Conservation (phyloP, 1,284 basidiomycete genomes). For the Puccinia polysora region DNA sequence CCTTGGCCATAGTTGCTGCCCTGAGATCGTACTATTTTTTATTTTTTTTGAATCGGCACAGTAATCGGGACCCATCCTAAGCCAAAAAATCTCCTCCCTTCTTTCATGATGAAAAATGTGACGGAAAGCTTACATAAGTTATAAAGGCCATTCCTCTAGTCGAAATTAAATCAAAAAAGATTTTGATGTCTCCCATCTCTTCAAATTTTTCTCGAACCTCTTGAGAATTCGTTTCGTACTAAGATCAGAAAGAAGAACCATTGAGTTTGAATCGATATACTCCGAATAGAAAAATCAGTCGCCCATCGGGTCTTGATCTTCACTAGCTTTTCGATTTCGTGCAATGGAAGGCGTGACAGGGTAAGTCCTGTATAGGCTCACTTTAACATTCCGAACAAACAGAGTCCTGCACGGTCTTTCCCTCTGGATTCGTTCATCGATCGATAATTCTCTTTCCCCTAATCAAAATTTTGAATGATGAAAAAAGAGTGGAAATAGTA, state of each 20-base stretch:
- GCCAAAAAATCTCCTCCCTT: not conserved
- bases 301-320: not conserved
- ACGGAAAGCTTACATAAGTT: constrained; percentile 71
- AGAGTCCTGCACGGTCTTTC: constrained; percentile 90
- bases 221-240: constrained; percentile 85
- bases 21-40: constrained; percentile 79
- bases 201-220: constrained; percentile 80
- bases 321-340: not conserved
- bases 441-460: constrained; percentile 69
- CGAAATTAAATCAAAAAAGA: constrained; percentile 88
- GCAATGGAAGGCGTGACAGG: constrained; percentile 30
- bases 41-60: not conserved
- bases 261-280: not conserved
- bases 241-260: constrained; percentile 45
- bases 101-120: not conserved
- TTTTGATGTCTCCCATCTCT: constrained; percentile 88
- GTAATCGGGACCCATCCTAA: too few species aligned
- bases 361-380: constrained; percentile 52
- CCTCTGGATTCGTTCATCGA: constrained; percentile 79
- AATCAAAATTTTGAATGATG: not conserved
- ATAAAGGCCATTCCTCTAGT: constrained; percentile 96
- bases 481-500: not conserved
- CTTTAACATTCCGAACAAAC: constrained; percentile 95
- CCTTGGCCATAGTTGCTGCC: constrained; percentile 81
- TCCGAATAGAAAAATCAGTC: not conserved